phyloP scores from a whole-genome alignment of 2,329 filamentous ascomycete species.

The Claviceps lovelessii region DNA sequence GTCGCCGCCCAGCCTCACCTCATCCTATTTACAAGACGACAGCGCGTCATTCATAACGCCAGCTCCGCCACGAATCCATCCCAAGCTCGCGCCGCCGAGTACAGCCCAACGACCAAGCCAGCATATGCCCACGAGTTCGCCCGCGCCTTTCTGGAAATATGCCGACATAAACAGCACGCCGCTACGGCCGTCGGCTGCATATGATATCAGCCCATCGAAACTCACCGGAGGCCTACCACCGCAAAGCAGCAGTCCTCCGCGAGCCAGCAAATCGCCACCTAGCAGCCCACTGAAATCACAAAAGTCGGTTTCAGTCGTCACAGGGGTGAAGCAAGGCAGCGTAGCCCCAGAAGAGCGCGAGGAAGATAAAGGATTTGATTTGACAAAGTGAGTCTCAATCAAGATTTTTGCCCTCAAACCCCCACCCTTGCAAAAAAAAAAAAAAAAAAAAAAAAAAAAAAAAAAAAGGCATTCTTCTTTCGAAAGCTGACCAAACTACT shows the following conservation, averaged over 20 bases:
- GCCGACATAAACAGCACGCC: slow-evolving; percentile 64
- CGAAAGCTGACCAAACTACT: slow-evolving; percentile 11
- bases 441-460: no score
- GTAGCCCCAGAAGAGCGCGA: slow-evolving; percentile 19
- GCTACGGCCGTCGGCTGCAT: slow-evolving; percentile 32
- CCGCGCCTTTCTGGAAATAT: slow-evolving; percentile 81
- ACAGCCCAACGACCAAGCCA: slow-evolving; percentile 70
- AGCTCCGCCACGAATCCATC: slow-evolving; percentile 57
- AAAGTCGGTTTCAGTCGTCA: slow-evolving; percentile 15
- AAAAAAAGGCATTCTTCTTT: background rate
- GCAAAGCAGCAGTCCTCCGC: slow-evolving; percentile 45
- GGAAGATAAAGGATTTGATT: slow-evolving; percentile 42
- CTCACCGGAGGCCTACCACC: slow-evolving; percentile 25
- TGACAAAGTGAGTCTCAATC: slow-evolving; percentile 36
- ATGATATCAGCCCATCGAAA: slow-evolving; percentile 47
- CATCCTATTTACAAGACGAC: slow-evolving; percentile 48
- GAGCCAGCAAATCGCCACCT: slow-evolving; percentile 34
- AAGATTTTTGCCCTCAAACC: no score
- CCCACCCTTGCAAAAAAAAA: background rate
- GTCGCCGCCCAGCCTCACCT: slow-evolving; percentile 47
- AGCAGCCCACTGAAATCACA: slow-evolving; percentile 35
- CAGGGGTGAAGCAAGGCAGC: slow-evolving; percentile 8
- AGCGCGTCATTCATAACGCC: slow-evolving; percentile 52
- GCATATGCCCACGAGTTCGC: slow-evolving; percentile 73
- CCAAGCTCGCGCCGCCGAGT: slow-evolving; percentile 62